Evolutionary conservation across 495 filamentous ascomycete genomes (phyloP).

Genomic region (Daldinia loculata): DNA sequence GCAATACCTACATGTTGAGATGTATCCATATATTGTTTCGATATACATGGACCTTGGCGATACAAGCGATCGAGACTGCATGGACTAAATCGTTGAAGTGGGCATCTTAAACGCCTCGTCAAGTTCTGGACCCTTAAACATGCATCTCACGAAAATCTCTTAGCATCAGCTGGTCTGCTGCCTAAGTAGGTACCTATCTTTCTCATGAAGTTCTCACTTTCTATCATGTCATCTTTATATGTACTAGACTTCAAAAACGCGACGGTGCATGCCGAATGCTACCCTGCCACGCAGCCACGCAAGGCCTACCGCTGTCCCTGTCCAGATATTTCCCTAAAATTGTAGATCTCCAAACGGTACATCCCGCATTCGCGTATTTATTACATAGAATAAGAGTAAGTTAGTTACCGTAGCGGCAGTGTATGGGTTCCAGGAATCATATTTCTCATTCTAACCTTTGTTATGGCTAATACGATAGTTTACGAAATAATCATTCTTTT

Average conservation of each 20-base stretch:
- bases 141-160: neutral
- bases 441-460: no score
- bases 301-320: constrained; percentile 9
- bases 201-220: neutral
- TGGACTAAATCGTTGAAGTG: neutral
- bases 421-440: no score
- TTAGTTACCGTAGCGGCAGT: no score
- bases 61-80: neutral
- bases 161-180: neutral
- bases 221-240: neutral
- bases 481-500: no score
- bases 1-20: neutral
- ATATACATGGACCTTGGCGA: neutral
- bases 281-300: constrained; percentile 36
- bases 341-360: constrained; percentile 15
- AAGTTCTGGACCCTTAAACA: neutral
- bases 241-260: neutral
- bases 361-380: no score
- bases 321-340: neutral
- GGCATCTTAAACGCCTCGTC: neutral
- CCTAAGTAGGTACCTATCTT: neutral
- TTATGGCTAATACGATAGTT: no score
- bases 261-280: constrained; percentile 20
- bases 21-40: neutral
- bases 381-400: no score